Evolutionary conservation across 1,284 basidiomycete genomes (phyloP), one percentile per base, ranked within the genome.

Genomic region (Athelia psychrophila): DNA sequence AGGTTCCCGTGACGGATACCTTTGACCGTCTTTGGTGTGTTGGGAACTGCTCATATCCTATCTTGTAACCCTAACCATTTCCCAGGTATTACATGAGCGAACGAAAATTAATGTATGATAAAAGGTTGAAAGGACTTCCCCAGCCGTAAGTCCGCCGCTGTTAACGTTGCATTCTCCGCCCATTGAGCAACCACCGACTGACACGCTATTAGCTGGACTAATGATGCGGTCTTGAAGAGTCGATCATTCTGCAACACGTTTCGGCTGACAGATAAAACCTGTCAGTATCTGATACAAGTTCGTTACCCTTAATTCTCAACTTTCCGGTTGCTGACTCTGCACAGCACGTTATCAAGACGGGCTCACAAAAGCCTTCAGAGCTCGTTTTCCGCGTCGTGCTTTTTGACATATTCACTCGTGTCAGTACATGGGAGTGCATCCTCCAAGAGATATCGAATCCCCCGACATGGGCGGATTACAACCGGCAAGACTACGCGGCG

Each of bases 171-270:
- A n/a, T n/a, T n/a, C n/a, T n/a, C n/a, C n/a, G n/a, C n/a, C n/a
- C n/a, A n/a, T n/a, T n/a, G n/a, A n/a, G n/a, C n/a, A n/a, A n/a
- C n/a, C n/a, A n/a, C n/a, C n/a, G 49, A 44, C 50, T 50, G 50
- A 45, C 51, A 27, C 55, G 46, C 53, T 55, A 32, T 30, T 32
- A 83, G 82, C 32, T 86, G 84, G 83, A 83, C 83, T 0, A 57
- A 71, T 1, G 81, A 87, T 57, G 60, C 61, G 2, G 74, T 82
- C 25, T 67, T 87, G 19, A 66, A 61, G 3, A 60, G 67, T 5
- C 71, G 76, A 54, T 74, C 71, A 49, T 86, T 86, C 56, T 85
- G 83, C 67, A 85, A 84, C 57, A 74, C 81, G 0, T 87, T 74
- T 61, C 78, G 38, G 6, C 20, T 42, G 6, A 42, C 38, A 18